Evolutionary conservation across 495 filamentous ascomycete genomes (phyloP), one percentile per base, ranked within the genome.

Genomic region (Xylaria nigripes): DNA sequence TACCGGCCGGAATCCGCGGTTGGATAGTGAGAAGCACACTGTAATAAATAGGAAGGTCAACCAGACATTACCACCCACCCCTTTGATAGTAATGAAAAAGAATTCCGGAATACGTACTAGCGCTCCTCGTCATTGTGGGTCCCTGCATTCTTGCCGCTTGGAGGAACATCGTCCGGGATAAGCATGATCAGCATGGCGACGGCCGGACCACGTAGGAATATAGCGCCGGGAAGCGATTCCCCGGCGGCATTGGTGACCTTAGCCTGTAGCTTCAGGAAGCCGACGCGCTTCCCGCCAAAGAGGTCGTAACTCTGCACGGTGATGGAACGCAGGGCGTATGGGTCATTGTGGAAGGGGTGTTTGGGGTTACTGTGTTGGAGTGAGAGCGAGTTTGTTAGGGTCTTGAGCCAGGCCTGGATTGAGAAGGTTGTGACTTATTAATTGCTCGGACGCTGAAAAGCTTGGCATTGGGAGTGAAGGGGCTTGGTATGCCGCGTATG

Each of bases 121-220:
- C 87, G 85, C 51, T 86, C 81, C 0, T 66, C 65, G 19, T 77
- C 72, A 18, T 40, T 18, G 18, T 68, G 57, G 19, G 7, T 21
- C 44, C 19, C 51, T 44, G 23, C 34, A 12, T 15, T 38, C 22
- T 23, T 7, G 10, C n/a, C 27, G 9, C 19, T 55, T 57, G 25
- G 0, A 16, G 71, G 61, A 1, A 77, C 71, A 63, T 90, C 87
- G 56, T 90, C 78, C 0, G 86, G 86, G 58, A 89, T 74, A 0
- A 94, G 76, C 18, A 94, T 76, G 13, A 90, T 83, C 50, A 95
- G 74, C 79, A 95, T 91, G 32, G 76, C 87, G 10, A 95, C 89
- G 68, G 82, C 86, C 1, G 86, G 85, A 3, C 89, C 89, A 36
- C 89, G 80, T 22, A 96, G 69, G 65, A 96, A 92, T 1, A 91